These are phyloP conservation scores for Beauveria medogensis DNA, from an alignment of 2,329 filamentous ascomycete genomes.

Conservation along the genomic window DNA sequence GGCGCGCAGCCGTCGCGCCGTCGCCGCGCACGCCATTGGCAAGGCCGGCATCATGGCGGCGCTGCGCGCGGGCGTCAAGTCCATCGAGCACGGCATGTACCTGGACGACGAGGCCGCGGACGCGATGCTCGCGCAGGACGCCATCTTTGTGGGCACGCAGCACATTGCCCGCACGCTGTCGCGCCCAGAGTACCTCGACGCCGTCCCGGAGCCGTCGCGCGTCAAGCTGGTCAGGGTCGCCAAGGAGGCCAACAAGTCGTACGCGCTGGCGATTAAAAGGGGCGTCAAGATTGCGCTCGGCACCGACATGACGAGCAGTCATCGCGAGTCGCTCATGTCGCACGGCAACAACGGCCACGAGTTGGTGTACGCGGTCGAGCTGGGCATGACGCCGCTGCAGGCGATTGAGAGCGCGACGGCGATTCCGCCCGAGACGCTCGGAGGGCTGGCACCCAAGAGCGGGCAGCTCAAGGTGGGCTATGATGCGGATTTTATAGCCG, in stretches of 20 bases:
- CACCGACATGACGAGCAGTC: slow-evolving; percentile 34
- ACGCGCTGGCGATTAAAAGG: slow-evolving; percentile 31
- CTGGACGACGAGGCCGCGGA: slow-evolving; percentile 36
- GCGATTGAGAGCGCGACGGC: slow-evolving; percentile 43
- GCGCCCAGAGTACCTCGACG: slow-evolving; percentile 19
- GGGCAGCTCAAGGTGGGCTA: slow-evolving; percentile 37
- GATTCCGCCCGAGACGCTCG: slow-evolving; percentile 36
- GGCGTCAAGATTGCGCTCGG: slow-evolving; percentile 40
- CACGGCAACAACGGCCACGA: slow-evolving; percentile 38
- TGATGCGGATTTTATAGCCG: slow-evolving; percentile 40
- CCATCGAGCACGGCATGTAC: slow-evolving; percentile 41
- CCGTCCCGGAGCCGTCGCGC: slow-evolving; percentile 24
- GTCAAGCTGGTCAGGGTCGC: slow-evolving; percentile 31
- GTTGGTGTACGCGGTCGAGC: slow-evolving; percentile 35
- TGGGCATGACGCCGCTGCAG: slow-evolving; percentile 38
- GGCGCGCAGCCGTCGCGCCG: slow-evolving; percentile 27
- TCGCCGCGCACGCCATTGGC: slow-evolving; percentile 37
- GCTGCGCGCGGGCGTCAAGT: slow-evolving; percentile 34
- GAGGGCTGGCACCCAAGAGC: slow-evolving; percentile 33
- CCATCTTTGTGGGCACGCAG: slow-evolving; percentile 36
- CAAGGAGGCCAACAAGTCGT: slow-evolving; percentile 28
- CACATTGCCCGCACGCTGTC: slow-evolving; percentile 33
- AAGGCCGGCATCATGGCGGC: slow-evolving; percentile 39
- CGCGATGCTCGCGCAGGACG: slow-evolving; percentile 36
- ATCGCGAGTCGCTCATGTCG: slow-evolving; percentile 20